Evolutionary conservation across 2,329 filamentous ascomycete species (phyloP).

Genomic region (Salinomyces thailandicus): DNA sequence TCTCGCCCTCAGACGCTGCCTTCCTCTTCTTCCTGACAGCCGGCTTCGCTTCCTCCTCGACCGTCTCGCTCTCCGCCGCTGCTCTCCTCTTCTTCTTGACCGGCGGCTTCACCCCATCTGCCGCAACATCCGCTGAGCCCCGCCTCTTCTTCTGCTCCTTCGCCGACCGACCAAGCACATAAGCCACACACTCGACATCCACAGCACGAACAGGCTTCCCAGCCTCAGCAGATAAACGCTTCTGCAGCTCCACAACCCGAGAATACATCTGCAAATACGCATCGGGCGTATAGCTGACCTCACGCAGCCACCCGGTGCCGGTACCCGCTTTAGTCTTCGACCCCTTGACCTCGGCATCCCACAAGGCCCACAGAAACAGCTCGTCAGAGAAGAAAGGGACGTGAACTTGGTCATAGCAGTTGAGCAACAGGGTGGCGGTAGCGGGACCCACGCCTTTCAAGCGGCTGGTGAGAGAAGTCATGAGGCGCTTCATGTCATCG

Average conservation of each 20-base stretch:
- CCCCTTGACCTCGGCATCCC: constrained; percentile 22
- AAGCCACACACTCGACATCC: constrained; percentile 61
- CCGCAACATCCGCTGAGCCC: no score
- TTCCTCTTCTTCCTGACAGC: no score
- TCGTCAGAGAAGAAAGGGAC: constrained; percentile 75
- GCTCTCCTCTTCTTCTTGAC: not conserved
- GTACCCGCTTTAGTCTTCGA: constrained; percentile 12
- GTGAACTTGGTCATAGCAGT: constrained; percentile 48
- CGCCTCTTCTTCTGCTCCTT: not conserved
- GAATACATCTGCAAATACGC: constrained; percentile 54
- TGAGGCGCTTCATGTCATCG: not conserved
- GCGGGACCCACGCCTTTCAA: constrained; percentile 61
- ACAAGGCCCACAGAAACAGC: constrained; percentile 60
- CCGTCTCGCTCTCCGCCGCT: no score
- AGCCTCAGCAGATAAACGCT: constrained; percentile 33
- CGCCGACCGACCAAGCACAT: constrained; percentile 48
- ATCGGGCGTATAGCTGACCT: constrained; percentile 58
- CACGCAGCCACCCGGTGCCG: constrained; percentile 33
- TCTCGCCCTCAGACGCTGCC: no score
- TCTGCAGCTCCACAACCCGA: constrained; percentile 24
- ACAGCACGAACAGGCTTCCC: constrained; percentile 41
- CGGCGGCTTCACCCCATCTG: not conserved
- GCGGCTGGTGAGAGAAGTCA: not conserved
- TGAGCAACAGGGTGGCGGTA: constrained; percentile 63
- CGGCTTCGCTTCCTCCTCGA: no score